phyloP scores from a whole-genome alignment of 2,329 filamentous ascomycete species.

The Talaromyces marneffei region DNA sequence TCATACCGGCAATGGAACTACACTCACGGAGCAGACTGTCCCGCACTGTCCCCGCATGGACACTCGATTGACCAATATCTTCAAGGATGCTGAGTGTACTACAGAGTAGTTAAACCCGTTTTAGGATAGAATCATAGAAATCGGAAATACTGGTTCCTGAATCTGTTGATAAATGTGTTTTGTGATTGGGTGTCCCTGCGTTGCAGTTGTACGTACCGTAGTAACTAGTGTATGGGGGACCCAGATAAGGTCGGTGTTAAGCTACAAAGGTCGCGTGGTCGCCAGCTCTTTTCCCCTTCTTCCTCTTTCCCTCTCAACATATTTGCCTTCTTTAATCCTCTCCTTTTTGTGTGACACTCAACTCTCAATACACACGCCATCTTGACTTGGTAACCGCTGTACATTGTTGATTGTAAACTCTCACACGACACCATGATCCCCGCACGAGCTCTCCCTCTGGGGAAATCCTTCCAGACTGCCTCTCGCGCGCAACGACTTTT shows the following conservation, averaged over 20 bases:
- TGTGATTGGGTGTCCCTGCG: not conserved
- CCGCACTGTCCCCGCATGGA: slow-evolving; percentile 11
- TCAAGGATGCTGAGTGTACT: not conserved
- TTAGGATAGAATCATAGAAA: not conserved
- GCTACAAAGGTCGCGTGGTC: slow-evolving; percentile 3
- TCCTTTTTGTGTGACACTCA: not conserved
- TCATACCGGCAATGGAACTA: not conserved
- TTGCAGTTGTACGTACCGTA: not conserved
- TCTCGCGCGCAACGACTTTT: slow-evolving; percentile 32
- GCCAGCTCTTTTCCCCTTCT: not conserved
- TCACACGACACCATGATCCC: slow-evolving; percentile 10
- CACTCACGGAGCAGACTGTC: slow-evolving; percentile 13
- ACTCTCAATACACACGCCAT: not conserved
- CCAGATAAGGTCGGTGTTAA: not conserved
- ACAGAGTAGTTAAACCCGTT: not conserved
- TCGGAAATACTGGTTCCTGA: not conserved
- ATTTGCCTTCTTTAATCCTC: not conserved
- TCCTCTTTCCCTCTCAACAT: not conserved
- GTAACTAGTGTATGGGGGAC: not conserved
- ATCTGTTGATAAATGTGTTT: not conserved
- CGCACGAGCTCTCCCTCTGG: slow-evolving; percentile 13
- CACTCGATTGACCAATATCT: not conserved
- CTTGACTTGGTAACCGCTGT: not conserved
- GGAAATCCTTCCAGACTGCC: not conserved
- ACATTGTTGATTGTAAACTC: not conserved